Base-by-base conservation (phyloP, 176 grass and related monocot genomes). In the Dendrocalamus sinicus region DNA sequence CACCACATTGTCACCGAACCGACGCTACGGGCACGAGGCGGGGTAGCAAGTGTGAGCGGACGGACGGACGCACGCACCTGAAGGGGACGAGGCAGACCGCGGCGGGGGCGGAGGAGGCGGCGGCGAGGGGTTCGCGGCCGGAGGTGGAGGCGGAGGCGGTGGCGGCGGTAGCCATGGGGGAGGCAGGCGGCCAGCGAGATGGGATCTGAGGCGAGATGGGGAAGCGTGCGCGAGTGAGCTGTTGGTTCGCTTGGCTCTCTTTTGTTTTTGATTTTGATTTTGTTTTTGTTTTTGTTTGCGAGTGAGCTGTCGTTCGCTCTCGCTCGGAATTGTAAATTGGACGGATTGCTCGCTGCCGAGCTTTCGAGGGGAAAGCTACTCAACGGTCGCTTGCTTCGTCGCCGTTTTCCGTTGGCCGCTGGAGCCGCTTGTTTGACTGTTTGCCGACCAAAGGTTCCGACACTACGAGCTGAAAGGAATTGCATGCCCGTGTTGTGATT, bases 31-130 rank as follows among this genome's bases (percentile, higher is more conserved):
- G 55, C 55, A 59, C 57, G 57, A 59, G 20, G 20, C 57, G 20
- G 3, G 60, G 59, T 39, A 6, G 37, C n/a, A 0, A 12, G 59
- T 2, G 22, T 1, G 28, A 43, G 52, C 16, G 20, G 8, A 22
- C 0, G 20, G 53, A 4, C 61, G 14, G 0, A 28, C 61, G 14
- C 0, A 28, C 43, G 41, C 58, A 87, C 92, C 92, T 87, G 78
- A 91, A 94, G 10, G 92, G 92, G 59, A 94, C 92, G 87, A 94
- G 92, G 87, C 86, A 94, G 84, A 89, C 81, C 77, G 81, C 84
- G 66, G 87, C 72, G 14, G 72, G 7, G 53, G 76, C 17, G 26
- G 88, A 72, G 17, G 83, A 9, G 2, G 88, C 6, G 7, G 84
- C 66, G 80, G 74, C 60, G 67, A 39, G 74, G 2, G 48, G 13